These are phyloP conservation scores for Noccaea caerulescens DNA, from an alignment of 345 rosid genomes.

Conservation along the genomic window DNA sequence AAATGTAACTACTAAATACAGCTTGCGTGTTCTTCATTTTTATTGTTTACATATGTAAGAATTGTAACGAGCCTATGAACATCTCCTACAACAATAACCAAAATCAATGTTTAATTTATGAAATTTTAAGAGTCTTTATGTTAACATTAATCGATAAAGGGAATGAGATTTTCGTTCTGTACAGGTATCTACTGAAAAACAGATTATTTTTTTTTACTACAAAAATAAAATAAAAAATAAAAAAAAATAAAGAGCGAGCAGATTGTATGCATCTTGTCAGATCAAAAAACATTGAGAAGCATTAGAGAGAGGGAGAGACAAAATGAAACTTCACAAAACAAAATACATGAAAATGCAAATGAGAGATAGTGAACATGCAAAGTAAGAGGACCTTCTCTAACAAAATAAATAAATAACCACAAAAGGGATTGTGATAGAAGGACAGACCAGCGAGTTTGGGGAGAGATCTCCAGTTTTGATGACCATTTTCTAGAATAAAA, in stretches of 20 bases:
- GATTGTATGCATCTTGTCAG: constrained; percentile 4
- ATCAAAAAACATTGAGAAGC: constrained; percentile 6
- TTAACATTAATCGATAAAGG: neutral
- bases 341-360: neutral
- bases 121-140: neutral
- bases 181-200: no score
- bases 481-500: constrained; percentile 34
- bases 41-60: neutral
- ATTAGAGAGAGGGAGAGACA: neutral
- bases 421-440: neutral
- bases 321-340: neutral
- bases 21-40: neutral
- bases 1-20: neutral
- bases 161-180: neutral
- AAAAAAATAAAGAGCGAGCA: neutral
- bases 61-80: constrained; percentile 3
- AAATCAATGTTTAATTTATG: neutral
- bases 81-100: neutral
- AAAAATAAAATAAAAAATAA: neutral
- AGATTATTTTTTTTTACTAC: neutral
- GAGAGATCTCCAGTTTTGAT: constrained; percentile 39
- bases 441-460: constrained; percentile 43
- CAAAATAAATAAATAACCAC: neutral
- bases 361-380: constrained; percentile 22
- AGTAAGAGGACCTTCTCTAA: neutral